Base-by-base conservation (phyloP, 805 yeast species). In the Teunomyces cretensis region DNA sequence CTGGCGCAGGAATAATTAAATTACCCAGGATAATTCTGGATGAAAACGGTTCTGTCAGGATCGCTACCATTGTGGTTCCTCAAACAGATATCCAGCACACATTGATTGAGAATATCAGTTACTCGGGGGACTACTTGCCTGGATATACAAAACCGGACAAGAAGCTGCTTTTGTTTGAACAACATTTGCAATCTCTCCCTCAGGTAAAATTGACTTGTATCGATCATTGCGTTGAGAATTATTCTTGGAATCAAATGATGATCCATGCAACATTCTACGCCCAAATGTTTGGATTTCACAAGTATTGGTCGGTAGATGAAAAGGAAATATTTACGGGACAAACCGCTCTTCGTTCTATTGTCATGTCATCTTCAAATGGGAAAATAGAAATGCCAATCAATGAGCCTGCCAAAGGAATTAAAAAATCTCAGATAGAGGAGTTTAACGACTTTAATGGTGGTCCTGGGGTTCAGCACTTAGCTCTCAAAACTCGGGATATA, bases 261-360 rank as follows among this genome's bases (percentile, higher is more conserved):
- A 53, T 53, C 4, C 78, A 80, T 0, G 85, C 90, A 53, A 65
- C 67, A 13, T 76, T 77, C 46, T 88, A 89, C 62, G 78, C 81
- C 24, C 62, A 65, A 19, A 76, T 79, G 1, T 79, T 88, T 53
- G 90, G 90, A 1, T 86, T 88, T 64, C 89, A 83, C 53, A 72
- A 81, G 57, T 88, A 80, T 60, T 86, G 95, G 94, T 84, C 92
- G 0, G 95, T 86, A 9, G 96, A 87, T 60, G 96, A 88, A 50
- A 72, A 70, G 39, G 86, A 83, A 51, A 78, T 88, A n/a, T 73
- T 76, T 41, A 87, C 96, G 0, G 80, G 78, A 43, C 80, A 68
- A 52, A 78, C 90, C 1, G 86, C 94, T 0, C 74, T 88, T 45
- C 73, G 78, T 44, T 84, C 95, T 9, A 78, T 81, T 17, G 96